A percentile compares a stretch with the other conserved stretches of the same genome.
Evolutionary conservation across 2,329 filamentous ascomycete species (phyloP).

Genomic region (Eutypa lata): DNA sequence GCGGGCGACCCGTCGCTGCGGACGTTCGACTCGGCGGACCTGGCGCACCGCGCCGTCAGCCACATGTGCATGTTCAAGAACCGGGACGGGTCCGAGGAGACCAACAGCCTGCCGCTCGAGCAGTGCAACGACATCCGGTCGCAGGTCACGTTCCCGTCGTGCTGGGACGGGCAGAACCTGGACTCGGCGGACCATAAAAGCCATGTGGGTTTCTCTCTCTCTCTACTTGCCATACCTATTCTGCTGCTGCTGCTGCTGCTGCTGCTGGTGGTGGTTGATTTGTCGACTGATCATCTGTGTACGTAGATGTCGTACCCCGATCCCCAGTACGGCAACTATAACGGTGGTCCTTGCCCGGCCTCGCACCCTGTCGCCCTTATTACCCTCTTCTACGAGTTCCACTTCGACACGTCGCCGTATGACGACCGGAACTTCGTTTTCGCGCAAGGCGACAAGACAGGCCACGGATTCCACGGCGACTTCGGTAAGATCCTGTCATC

Average conservation of each 20-base stretch:
- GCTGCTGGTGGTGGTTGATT: too few species aligned
- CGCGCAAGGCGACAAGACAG: neutral
- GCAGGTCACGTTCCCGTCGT: neutral
- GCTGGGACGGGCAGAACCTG: constrained; percentile 16
- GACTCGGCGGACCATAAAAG: constrained; percentile 15
- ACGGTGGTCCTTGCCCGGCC: neutral
- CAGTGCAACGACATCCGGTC: neutral
- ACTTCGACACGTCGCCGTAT: neutral
- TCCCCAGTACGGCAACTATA: neutral
- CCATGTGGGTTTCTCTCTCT: constrained; percentile 6
- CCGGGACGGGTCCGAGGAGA: neutral
- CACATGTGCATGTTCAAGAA: neutral
- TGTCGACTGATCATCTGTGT: too few species aligned
- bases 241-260: too few species aligned
- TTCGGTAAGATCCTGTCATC: neutral
- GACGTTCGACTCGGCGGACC: neutral
- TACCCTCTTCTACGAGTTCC: neutral
- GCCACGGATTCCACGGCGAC: neutral
- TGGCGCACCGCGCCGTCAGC: neutral
- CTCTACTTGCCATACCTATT: too few species aligned
- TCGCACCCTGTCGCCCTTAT: neutral
- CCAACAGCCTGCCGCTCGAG: neutral
- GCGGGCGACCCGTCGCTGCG: neutral
- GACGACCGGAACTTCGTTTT: neutral
- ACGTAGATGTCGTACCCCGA: neutral